phyloP scores from a whole-genome alignment of 2,329 filamentous ascomycete genomes.

The Periconia macrospinosa region DNA sequence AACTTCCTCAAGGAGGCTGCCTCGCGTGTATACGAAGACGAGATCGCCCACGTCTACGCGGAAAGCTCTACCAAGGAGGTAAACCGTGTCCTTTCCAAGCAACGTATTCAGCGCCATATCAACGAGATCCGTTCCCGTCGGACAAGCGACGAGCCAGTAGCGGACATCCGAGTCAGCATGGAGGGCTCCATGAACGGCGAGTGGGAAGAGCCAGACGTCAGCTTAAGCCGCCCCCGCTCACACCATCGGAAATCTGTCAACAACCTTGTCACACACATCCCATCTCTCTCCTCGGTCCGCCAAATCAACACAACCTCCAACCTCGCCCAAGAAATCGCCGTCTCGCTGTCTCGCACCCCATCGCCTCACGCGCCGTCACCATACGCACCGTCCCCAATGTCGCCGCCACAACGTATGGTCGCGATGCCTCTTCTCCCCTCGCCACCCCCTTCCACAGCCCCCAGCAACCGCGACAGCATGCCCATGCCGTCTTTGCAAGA shows the following conservation, averaged over 20 bases:
- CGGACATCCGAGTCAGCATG: conserved; percentile 42
- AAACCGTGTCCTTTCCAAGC: conserved; percentile 44
- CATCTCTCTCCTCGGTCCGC: conserved; percentile 20
- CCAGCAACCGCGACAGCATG: conserved; percentile 23
- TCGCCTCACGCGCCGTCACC: conserved; percentile 8
- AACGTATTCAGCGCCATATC: conserved; percentile 47
- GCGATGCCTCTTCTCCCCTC: conserved; percentile 36
- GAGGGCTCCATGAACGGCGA: conserved; percentile 43
- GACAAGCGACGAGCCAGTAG: conserved; percentile 37
- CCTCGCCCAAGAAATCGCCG: conserved; percentile 20
- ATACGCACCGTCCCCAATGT: background rate
- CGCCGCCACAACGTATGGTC: conserved; percentile 22
- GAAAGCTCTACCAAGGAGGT: conserved; percentile 39
- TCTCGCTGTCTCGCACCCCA: conserved; percentile 15
- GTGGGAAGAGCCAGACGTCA: conserved; percentile 40
- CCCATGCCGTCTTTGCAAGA: conserved; percentile 26
- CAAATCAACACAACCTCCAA: conserved; percentile 9
- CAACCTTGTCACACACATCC: conserved; percentile 36
- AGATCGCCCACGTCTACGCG: conserved; percentile 42
- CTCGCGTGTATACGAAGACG: conserved; percentile 61
- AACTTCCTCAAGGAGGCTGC: conserved; percentile 65
- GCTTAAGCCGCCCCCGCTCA: conserved; percentile 28
- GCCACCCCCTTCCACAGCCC: conserved; percentile 31
- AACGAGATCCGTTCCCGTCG: conserved; percentile 46
- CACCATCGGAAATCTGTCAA: conserved; percentile 13